Conservation (phyloP, 495 filamentous ascomycete species). For the Articulospora tetracladia region DNA sequence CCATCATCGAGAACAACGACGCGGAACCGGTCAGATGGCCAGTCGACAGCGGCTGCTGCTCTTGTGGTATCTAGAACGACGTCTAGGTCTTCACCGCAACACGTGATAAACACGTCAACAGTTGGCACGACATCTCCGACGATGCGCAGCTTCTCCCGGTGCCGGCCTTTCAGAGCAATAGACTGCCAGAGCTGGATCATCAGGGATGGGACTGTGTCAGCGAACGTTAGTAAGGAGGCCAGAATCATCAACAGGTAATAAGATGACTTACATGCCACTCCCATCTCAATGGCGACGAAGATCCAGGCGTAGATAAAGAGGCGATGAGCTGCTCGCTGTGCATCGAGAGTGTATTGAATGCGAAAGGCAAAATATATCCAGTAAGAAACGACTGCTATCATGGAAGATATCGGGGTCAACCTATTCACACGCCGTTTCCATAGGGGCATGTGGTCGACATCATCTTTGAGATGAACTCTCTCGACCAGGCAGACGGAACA, state of each 20-base stretch:
- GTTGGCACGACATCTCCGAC: constrained; percentile 38
- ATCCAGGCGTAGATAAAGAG: background rate
- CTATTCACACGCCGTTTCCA: background rate
- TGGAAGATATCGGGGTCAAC: background rate
- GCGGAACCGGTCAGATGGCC: constrained; percentile 43
- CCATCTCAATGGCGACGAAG: background rate
- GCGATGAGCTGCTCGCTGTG: background rate
- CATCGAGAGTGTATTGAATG: background rate
- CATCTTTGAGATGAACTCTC: background rate
- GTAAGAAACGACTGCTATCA: background rate
- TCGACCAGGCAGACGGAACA: background rate
- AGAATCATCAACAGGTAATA: background rate
- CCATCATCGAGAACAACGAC: constrained; percentile 49
- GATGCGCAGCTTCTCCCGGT: constrained; percentile 35
- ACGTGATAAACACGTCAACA: constrained; percentile 48
- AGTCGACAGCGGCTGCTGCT: constrained; percentile 44
- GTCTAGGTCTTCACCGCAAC: constrained; percentile 45
- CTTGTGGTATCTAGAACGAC: constrained; percentile 47
- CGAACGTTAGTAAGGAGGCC: background rate
- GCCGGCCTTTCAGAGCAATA: constrained; percentile 34
- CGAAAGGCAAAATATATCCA: background rate
- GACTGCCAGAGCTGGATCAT: constrained; percentile 42
- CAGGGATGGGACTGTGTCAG: constrained; percentile 33
- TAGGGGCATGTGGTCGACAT: background rate
- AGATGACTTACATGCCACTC: background rate